Base-by-base conservation (phyloP, 768 basidiomycete genomes). In the Termitomyces eurrhizus region DNA sequence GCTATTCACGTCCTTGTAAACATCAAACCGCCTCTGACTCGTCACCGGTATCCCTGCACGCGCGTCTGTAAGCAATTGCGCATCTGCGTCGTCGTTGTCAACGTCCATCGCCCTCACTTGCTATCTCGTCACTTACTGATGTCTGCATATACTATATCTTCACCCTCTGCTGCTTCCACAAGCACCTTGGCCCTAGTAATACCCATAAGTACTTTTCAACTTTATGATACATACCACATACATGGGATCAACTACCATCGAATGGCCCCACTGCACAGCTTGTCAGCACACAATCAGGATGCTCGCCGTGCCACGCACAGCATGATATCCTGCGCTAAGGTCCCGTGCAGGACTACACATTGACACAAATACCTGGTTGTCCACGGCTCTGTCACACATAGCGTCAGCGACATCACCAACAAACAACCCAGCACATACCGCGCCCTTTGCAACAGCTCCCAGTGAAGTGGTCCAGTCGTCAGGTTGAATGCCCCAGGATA, bases 301-400 rank as follows among this genome's bases (percentile, higher is more conserved):
- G 59, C 16, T 41, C 36, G 42, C 13, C 58, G 21, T 13, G 11
- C 21, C 35, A 76, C 88, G 65, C 65, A 93, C 91, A 59, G 96
- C 94, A 69, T 97, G 93, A 72, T 98, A 98, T 16, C 81, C 81
- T 21, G 93, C 90, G 11, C 75, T 84, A 65, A 89, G 68, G 65
- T 96, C 89, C 26, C 95, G 83, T 3, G 97, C 96, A 35, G 95
- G 95, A 59, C 94, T 97, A 70, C 94, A 96, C 93, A 95, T 96
- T 1, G 91, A 83, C 63, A 98, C 85, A 75, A 84, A 99, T n/a
- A 98, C 84, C 74, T 98, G 95, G 68, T 98, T 98, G 70, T 99
- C 97, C 26, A 95, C 84, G 7, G 97, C 97, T 59, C 95, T 95
- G 66, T 24, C 64, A n/a, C 13, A 18, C 14, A 55, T 54, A 56